Conservation (phyloP, 2,329 filamentous ascomycete genomes). For the Pseudocercospora macadamiae region DNA sequence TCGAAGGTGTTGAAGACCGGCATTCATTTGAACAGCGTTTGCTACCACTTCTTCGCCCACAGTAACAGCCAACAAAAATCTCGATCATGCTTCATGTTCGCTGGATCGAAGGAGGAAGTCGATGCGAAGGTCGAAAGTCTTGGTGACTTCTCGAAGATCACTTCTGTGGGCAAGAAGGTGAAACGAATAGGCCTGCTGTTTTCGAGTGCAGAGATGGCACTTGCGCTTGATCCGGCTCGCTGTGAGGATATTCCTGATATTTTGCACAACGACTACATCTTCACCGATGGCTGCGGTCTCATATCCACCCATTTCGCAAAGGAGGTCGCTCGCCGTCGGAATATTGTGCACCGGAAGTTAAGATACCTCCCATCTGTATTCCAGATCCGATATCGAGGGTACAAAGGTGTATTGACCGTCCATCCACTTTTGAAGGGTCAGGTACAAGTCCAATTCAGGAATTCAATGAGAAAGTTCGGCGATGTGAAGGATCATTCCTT, state of each 20-base stretch:
- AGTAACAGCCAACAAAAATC: constrained; percentile 11
- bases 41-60: constrained; percentile 11
- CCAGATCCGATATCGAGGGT: constrained; percentile 12
- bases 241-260: constrained; percentile 6
- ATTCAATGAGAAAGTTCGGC: constrained; percentile 7
- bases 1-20: constrained; percentile 6
- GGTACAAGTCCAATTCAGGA: not conserved
- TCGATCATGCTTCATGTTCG: constrained; percentile 9
- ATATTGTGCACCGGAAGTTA: constrained; percentile 5
- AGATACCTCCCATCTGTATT: constrained; percentile 5
- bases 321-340: not conserved
- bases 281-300: constrained; percentile 7
- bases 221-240: not conserved
- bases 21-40: not conserved
- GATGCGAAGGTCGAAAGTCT: constrained; percentile 1
- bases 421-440: not conserved
- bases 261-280: not conserved
- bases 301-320: not conserved
- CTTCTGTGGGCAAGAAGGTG: constrained; percentile 4
- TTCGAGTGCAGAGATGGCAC: not conserved
- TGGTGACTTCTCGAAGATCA: constrained; percentile 3
- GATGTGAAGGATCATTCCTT: constrained; percentile 12
- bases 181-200: constrained; percentile 10
- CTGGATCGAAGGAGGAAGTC: not conserved
- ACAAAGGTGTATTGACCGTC: constrained; percentile 7